phyloP scores from a whole-genome alignment of 495 filamentous ascomycete species.

The Hypomontagnella submonticulosa region DNA sequence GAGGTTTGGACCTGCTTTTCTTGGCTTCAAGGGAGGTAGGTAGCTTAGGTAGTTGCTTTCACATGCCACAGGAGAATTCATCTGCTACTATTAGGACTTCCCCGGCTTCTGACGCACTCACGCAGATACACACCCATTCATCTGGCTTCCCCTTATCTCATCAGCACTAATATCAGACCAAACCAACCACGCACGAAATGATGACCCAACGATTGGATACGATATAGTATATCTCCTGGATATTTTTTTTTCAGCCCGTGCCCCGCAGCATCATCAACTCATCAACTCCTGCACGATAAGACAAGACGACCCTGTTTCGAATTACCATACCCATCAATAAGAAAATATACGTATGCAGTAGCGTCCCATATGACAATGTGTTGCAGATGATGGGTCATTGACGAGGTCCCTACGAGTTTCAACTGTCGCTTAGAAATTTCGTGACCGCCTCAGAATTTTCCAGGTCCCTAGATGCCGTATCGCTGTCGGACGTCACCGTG shows the following conservation, averaged over 20 bases:
- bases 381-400: constrained; percentile 25
- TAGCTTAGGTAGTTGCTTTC: constrained; percentile 11
- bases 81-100: neutral
- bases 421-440: constrained; percentile 3
- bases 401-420: constrained; percentile 8
- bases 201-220: constrained; percentile 25
- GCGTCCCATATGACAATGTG: constrained; percentile 8
- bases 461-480: neutral
- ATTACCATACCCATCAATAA: neutral
- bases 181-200: constrained; percentile 4
- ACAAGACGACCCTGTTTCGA: constrained; percentile 19
- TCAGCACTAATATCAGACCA: constrained; percentile 11
- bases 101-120: constrained; percentile 5
- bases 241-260: constrained; percentile 4
- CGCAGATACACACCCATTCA: constrained; percentile 9
- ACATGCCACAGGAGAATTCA: constrained; percentile 19
- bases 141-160: constrained; percentile 18
- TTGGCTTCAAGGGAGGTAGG: constrained; percentile 16
- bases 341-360: constrained; percentile 1
- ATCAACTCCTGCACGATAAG: constrained; percentile 22
- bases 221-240: constrained; percentile 9
- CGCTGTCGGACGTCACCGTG: constrained; percentile 31
- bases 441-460: constrained; percentile 15
- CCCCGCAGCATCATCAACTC: constrained; percentile 13
- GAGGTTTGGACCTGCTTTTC: constrained; percentile 12